These are phyloP conservation scores for Rhizomucor pusillus DNA, from an alignment of 371 early-diverging fungal genomes.

Conservation along the genomic window DNA sequence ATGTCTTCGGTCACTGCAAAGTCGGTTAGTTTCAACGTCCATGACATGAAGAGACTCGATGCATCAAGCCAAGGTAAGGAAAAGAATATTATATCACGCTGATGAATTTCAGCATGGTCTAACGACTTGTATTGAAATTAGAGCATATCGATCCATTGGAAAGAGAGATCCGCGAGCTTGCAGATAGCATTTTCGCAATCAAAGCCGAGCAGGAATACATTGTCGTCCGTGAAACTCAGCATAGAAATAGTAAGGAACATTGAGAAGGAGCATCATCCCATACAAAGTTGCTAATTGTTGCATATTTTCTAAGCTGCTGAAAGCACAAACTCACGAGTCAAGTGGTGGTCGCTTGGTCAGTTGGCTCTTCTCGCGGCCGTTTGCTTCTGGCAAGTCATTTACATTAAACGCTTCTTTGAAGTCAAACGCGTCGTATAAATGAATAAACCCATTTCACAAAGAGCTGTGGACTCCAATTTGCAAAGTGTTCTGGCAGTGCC, in stretches of 20 bases:
- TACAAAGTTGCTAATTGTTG: not conserved
- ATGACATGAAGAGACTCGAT: conserved; percentile 26
- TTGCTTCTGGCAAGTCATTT: conserved; percentile 69
- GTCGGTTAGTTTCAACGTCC: conserved; percentile 53
- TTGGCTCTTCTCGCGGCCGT: conserved; percentile 58
- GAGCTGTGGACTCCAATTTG: too few species aligned
- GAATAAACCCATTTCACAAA: not conserved
- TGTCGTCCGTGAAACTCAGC: conserved; percentile 64
- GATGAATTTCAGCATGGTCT: not conserved
- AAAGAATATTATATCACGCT: not conserved
- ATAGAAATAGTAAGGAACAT: conserved; percentile 65
- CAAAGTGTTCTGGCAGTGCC: too few species aligned
- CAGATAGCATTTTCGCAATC: conserved; percentile 61
- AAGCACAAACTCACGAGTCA: conserved; percentile 73
- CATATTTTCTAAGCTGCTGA: conserved; percentile 58
- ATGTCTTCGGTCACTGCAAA: conserved; percentile 52
- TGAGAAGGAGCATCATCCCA: not conserved
- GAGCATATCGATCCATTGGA: conserved; percentile 63
- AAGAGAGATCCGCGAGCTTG: conserved; percentile 65
- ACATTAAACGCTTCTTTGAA: conserved; percentile 77
- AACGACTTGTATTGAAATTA: conserved; percentile 3
- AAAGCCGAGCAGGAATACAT: conserved; percentile 77
- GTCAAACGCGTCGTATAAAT: conserved; percentile 69
- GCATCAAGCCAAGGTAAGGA: conserved; percentile 23
- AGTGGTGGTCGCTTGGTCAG: conserved; percentile 79